Conservation (phyloP, 1,139 yeast genomes). For the Tardiomyces blankii region DNA sequence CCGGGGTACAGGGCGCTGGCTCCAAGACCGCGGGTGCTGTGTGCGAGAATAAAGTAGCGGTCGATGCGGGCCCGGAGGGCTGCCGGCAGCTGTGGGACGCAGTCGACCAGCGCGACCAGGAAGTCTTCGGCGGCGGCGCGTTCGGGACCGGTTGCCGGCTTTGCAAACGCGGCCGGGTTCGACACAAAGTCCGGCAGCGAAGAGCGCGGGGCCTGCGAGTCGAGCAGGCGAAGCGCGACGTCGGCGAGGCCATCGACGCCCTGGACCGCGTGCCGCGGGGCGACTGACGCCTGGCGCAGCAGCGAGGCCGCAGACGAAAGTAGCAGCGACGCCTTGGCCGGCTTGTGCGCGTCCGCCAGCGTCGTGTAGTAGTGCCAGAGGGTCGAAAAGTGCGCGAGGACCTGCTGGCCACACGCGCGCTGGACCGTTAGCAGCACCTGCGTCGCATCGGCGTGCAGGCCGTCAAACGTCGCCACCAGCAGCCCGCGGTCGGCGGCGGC, state of each 20-base stretch:
- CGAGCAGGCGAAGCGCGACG: not conserved
- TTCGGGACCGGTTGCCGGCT: conserved; percentile 24
- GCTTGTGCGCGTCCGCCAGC: conserved; percentile 8
- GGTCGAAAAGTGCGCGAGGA: conserved; percentile 17
- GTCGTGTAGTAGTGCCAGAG: conserved; percentile 15
- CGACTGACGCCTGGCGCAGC: not conserved
- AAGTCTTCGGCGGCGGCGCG: conserved; percentile 34
- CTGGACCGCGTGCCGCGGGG: not conserved
- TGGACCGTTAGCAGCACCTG: conserved; percentile 8
- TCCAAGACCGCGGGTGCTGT: conserved; percentile 35
- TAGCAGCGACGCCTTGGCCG: conserved; percentile 36
- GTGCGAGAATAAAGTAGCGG: conserved; percentile 39
- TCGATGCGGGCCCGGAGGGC: conserved; percentile 53
- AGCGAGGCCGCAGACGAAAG: conserved; percentile 10
- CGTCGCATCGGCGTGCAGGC: conserved; percentile 12
- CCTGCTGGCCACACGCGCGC: conserved; percentile 11
- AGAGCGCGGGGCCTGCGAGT: not conserved
- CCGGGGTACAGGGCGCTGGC: conserved; percentile 56
- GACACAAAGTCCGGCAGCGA: not conserved
- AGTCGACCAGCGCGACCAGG: conserved; percentile 38
- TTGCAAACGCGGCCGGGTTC: not conserved
- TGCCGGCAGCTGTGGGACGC: conserved; percentile 42
- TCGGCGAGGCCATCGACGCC: not conserved
- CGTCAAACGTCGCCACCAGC: conserved; percentile 12
- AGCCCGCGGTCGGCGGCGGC: conserved; percentile 8